Base-by-base conservation (phyloP, 2,329 filamentous ascomycete species). In the Botrytis aclada region DNA sequence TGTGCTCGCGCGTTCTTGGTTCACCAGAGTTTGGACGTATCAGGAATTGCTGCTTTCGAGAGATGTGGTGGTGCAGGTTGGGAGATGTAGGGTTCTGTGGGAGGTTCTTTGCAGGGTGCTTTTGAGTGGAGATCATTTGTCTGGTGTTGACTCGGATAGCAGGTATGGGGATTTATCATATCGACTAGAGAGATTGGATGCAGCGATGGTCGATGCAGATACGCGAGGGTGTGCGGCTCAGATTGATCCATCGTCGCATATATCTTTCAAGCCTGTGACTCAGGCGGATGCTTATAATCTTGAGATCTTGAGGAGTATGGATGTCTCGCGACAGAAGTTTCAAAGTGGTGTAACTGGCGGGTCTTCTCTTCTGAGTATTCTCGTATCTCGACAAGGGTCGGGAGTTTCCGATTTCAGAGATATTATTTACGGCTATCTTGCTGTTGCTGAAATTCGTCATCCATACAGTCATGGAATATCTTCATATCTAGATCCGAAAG, bases 1-100 rank as follows among this genome's bases (percentile, higher is more conserved):
- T 54, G 47, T 54, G 5, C 47, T n/a, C 25, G 34, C 32, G 32
- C 56, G 29, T 25, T 37, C 25, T 64, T 32, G 62, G 20, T 43
- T 45, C 22, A 64, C 62, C 6, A 39, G 62, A n/a, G 62, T 64
- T n/a, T 64, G 62, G 62, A 64, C 41, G 22, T 64, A n/a, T 34
- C 62, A 64, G 62, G 62, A 64, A 32, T 34, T 39, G 62, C 29
- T 64, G 5, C 37, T 64, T 41, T 39, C 62, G 0, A 29, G 22
- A 32, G 62, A 37, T 10, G 12, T 29, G 9, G 32, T 39, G 16
- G 34, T 64, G 16, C 62, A 64, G n/a, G 9, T 39, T 12, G 62
- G 62, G 8, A 14, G 34, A 5, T 45, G 16, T 5, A 25, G 34
- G n/a, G 37, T 45, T 4, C 7, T 39, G 25, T 64, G 62, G 62